Base-by-base conservation (phyloP, 2,329 filamentous ascomycete genomes). In the Fusarium denticulatum region DNA sequence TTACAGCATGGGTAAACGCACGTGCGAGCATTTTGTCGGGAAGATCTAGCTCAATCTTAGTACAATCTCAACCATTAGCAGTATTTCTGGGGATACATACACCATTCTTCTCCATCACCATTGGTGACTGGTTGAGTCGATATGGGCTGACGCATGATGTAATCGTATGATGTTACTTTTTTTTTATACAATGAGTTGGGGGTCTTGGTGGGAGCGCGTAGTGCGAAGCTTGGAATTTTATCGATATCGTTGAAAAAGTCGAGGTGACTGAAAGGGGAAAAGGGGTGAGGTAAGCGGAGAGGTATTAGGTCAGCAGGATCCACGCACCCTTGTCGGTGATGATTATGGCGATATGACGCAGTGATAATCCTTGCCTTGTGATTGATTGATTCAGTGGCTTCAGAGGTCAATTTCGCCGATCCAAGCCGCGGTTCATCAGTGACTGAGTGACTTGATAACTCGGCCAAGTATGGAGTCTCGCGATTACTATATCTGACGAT, bases 1-100 rank as follows among this genome's bases (percentile, higher is more conserved):
- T 32, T 49, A 26, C 42, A n/a, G 30, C 47, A 20, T 45, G 43
- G 32, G 20, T 57, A 26, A 72, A 74, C 72, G 45, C 69, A 74
- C 72, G 61, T 37, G 69, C 58, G 32, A 74, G 72, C 72, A 74
- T 74, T 13, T 68, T 75, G 47, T 74, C 72, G 61, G 72, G 72
- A 26, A 61, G 52, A 32, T 74, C 72, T 74, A 60, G 45, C 32
- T 22, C 50, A 39, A 40, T 42, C 45, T 69, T 36, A 59, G 49
- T 36, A 47, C 62, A 36, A 28, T 50, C 20, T 37, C 37, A 52
- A 32, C 22, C 26, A 6, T 13, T 15, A 60, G 53, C 28, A 53
- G 22, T 46, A 32, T 12, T 34, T 34, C n/a, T 34, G 39, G 28
- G n/a, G 3, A 20, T 36, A 67, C 72, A n/a, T 75, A 74, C 72